These are phyloP conservation scores for Dichotomocladium elegans DNA, from an alignment of 371 early-diverging fungal genomes.

Conservation along the genomic window DNA sequence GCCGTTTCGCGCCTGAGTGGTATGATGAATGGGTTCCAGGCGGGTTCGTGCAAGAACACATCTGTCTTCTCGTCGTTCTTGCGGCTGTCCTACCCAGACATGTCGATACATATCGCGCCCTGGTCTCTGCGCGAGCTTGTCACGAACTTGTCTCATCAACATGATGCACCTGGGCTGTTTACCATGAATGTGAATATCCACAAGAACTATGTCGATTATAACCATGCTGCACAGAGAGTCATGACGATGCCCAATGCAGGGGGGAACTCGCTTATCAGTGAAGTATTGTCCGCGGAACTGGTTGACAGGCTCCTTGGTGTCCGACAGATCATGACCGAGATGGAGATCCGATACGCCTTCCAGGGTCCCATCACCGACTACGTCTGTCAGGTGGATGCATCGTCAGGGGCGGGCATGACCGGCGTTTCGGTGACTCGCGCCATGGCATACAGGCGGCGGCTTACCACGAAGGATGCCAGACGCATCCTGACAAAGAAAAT, in stretches of 20 bases:
- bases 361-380: conserved; percentile 56
- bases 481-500: conserved; percentile 46
- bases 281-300: conserved; percentile 52
- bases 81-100: conserved; percentile 28
- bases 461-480: conserved; percentile 35
- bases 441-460: conserved; percentile 34
- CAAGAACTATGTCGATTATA: not conserved
- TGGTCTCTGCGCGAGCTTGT: conserved; percentile 8
- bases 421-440: conserved; percentile 61
- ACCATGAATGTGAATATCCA: conserved; percentile 18
- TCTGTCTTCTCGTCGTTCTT: too few species aligned
- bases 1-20: too few species aligned
- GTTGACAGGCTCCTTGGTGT: conserved; percentile 46
- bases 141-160: conserved; percentile 1
- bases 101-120: conserved; percentile 25
- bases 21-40: too few species aligned
- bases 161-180: conserved; percentile 8
- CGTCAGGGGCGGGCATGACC: not conserved
- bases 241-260: conserved; percentile 47
- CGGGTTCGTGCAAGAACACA: too few species aligned
- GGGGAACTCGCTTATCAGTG: conserved; percentile 48
- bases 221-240: conserved; percentile 22
- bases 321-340: conserved; percentile 47
- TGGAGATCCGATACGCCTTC: conserved; percentile 42
- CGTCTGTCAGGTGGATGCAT: conserved; percentile 21